Evolutionary conservation across 140 eudicot genomes (phyloP).

Genomic region (Stevia rebaudiana): DNA sequence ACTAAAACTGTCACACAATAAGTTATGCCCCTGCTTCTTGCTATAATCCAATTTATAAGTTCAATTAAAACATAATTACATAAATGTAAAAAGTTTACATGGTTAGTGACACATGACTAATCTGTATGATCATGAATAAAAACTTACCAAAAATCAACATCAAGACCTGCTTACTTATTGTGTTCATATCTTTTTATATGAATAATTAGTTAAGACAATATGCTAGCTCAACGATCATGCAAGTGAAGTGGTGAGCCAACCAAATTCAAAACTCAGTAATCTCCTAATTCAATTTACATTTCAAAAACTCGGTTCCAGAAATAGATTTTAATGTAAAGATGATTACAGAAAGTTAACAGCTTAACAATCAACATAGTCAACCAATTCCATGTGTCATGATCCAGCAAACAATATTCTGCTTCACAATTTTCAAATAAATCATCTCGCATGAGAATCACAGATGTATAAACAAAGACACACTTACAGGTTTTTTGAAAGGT

Average conservation of each 20-base stretch:
- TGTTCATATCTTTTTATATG: background rate
- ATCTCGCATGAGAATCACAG: no score
- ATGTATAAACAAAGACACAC: background rate
- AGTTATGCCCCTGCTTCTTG: background rate
- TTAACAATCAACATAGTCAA: conserved; percentile 1
- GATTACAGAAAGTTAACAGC: background rate
- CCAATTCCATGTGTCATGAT: background rate
- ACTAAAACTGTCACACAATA: background rate
- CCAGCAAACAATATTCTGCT: background rate
- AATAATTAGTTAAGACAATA: background rate
- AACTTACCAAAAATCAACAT: background rate
- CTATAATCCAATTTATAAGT: background rate
- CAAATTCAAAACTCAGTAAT: background rate
- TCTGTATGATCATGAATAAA: background rate
- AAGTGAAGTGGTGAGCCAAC: background rate
- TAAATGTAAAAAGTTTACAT: background rate
- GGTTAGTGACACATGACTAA: background rate
- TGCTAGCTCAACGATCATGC: conserved; percentile 2
- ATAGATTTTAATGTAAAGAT: conserved; percentile 1
- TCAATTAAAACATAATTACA: background rate
- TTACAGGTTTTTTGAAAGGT: conserved; percentile 44
- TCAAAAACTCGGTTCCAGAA: background rate
- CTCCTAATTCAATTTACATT: background rate
- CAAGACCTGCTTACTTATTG: background rate
- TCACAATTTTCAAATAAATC: background rate